phyloP scores from a whole-genome alignment of 2,329 filamentous ascomycete species.

The Elsinoe perseae region DNA sequence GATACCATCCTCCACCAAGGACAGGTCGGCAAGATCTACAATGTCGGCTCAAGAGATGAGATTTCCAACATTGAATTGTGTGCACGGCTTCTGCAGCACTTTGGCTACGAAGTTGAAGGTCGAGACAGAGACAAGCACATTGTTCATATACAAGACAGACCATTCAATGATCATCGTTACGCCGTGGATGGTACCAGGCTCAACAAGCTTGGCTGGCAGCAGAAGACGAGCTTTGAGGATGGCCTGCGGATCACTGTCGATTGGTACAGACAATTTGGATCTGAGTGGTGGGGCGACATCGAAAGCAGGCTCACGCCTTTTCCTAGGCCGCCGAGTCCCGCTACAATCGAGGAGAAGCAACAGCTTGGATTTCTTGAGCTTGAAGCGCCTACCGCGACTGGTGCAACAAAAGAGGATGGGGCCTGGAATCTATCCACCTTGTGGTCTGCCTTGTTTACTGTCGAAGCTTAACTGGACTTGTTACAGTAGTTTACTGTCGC shows the following conservation, averaged over 20 bases:
- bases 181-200: constrained; percentile 64
- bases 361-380: background rate
- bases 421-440: background rate
- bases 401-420: background rate
- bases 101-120: constrained; percentile 47
- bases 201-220: constrained; percentile 59
- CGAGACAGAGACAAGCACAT: constrained; percentile 56
- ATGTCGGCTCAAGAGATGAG: constrained; percentile 71
- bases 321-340: constrained; percentile 33
- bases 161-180: constrained; percentile 69
- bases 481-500: background rate
- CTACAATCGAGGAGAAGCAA: background rate
- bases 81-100: constrained; percentile 54
- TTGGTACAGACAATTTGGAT: constrained; percentile 58
- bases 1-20: constrained; percentile 78
- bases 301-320: constrained; percentile 59
- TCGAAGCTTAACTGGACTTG: background rate
- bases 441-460: background rate
- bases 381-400: background rate
- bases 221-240: constrained; percentile 56
- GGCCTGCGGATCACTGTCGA: constrained; percentile 58
- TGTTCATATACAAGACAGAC: constrained; percentile 67
- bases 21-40: constrained; percentile 67
- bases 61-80: constrained; percentile 67
- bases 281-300: constrained; percentile 67